A percentile compares a stretch with the other conserved stretches of the same genome.
phyloP scores from a whole-genome alignment of 148 eudicot species.

The Vaccinium myrtillus region DNA sequence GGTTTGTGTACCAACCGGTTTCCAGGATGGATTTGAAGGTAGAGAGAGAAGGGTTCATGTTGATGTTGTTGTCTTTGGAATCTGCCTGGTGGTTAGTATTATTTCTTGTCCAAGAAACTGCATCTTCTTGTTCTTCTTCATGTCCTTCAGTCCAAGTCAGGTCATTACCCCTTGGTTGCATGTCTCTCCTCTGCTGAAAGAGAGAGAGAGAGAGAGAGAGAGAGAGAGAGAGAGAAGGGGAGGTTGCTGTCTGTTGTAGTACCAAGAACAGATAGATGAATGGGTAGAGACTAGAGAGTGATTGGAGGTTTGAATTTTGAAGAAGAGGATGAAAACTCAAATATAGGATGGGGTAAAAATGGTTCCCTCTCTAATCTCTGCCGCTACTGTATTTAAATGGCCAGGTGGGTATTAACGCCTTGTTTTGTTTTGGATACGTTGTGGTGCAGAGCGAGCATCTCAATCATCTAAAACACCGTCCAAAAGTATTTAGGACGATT shows the following conservation, averaged over 20 bases:
- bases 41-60: conserved; percentile 23
- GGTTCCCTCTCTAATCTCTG: not conserved
- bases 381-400: not conserved
- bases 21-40: conserved; percentile 40
- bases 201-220: no score
- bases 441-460: no score
- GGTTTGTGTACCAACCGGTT: conserved; percentile 33
- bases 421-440: no score
- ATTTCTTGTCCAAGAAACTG: conserved; percentile 33
- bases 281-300: not conserved
- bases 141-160: conserved; percentile 40
- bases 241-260: not conserved
- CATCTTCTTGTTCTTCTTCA: conserved; percentile 34
- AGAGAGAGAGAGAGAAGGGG: not conserved
- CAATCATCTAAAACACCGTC: no score
- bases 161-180: conserved; percentile 40
- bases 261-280: not conserved
- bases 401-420: no score
- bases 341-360: not conserved
- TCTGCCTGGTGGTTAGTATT: conserved; percentile 7
- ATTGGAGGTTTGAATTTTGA: conserved; percentile 7
- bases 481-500: no score
- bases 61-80: not conserved
- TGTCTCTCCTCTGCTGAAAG: not conserved
- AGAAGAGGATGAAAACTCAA: not conserved